Base-by-base conservation (phyloP, 345 rosid genomes). In the Linum usitatissimum region DNA sequence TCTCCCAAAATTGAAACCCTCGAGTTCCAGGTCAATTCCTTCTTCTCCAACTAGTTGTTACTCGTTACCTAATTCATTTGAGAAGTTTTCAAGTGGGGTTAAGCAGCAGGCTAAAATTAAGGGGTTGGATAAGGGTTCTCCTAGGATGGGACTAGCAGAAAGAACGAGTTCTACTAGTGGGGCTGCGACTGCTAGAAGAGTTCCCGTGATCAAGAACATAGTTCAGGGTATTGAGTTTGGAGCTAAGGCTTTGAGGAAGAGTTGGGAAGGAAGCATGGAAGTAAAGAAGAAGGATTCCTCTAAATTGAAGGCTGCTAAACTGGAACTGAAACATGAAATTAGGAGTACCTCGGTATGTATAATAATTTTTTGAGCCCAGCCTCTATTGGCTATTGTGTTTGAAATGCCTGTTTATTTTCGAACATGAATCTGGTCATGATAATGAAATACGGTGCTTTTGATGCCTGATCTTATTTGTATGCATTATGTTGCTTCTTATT, bases 181-280 rank as follows among this genome's bases (percentile, higher is more conserved):
- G 9, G 74, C 70, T 28, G 82, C 87, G 1, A 58, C 76, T 0
- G 76, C 74, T 31, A 83, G 74, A 76, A 86, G 78, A 74, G 75
- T 75, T 59, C 86, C 88, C 0, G 80, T 79, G 64, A 76, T 86
- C 60, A 83, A 76, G 79, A 82, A 73, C 61, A 72, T 87, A 57
- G 86, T 81, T 42, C 87, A 84, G 39, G 96, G 94, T 69, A 61
- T 87, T 70, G 99, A 84, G 72, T 67, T 79, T 13, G 97, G 97
- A 64, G 87, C 92, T n/a, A 93, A 84, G 77, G 96, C 92, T 23
- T 78, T 90, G 73, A 81, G 99, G 78, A 93, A 90, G 86, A 93
- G 96, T 77, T 93, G 97, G 99, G 97, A 87, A 81, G 97, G 97
- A 67, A 93, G 75, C 72, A 48, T 77, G 53, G 99, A 93, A 45